Evolutionary conservation across 768 basidiomycete genomes (phyloP), one percentile per base, ranked within the genome.

Genomic region (Tulasnella sp.): DNA sequence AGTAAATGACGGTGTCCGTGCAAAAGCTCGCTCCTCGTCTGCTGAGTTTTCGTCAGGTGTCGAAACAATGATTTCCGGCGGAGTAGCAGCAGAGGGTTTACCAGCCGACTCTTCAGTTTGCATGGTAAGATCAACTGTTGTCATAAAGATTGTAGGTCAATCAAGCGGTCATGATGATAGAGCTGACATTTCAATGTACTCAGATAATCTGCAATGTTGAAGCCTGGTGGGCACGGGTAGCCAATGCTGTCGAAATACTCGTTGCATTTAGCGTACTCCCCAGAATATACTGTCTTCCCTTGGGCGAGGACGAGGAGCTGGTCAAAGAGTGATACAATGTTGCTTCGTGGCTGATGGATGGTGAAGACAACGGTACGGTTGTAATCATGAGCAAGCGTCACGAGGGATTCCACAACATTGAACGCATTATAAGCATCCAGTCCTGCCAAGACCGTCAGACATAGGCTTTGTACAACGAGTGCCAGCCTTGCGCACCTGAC

Each of bases 341-440:
- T 97, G 70, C 90, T 93, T 52, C 95, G 84, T 13, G 95, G 96
- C 70, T 98, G 96, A 67, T 99, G 96, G 59, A 99, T 98, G 0
- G 95, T 98, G 74, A 98, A 96, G 60, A 98, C 78, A 52, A 98
- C 90, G 0, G 94, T 98, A 32, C 95, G 85, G 64, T 94, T 91
- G 72, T 92, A 98, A 65, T 86, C 81, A 27, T 82, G 76, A 3
- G 94, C 91, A 23, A 98, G 79, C 15, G 86, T 84, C 1, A 86
- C 85, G 23, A 99, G 78, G 34, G 85, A 83, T 43, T 94, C 92
- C 34, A 99, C 77, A 64, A 99, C 95, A 64, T 96, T 97, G 76
- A 80, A 86, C 0, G 96, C 95, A 63, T 98, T 98, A 74, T 83
- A 98, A 0, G 95, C 83, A 67, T 99, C 95, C 45, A 98, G 79